phyloP scores from a whole-genome alignment of 495 filamentous ascomycete species.

The Terfezia claveryi region DNA sequence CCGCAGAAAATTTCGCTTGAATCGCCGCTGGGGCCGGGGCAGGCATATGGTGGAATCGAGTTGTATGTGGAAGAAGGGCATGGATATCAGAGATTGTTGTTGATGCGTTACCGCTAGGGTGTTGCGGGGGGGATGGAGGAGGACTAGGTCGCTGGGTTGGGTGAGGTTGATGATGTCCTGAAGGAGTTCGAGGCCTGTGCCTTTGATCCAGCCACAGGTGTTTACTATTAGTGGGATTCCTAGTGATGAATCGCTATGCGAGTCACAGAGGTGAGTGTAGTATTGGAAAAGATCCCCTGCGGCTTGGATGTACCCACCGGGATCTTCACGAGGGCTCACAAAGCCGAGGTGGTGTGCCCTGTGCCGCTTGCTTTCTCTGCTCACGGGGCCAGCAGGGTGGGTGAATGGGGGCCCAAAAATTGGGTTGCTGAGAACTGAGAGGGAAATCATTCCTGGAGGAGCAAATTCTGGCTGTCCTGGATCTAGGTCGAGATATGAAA shows the following conservation, averaged over 20 bases:
- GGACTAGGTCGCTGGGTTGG: conserved; percentile 30
- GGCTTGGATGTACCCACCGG: conserved; percentile 36
- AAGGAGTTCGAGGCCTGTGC: conserved; percentile 34
- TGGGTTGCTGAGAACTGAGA: conserved; percentile 31
- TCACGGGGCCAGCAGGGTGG: conserved; percentile 26
- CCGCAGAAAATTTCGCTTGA: conserved; percentile 26
- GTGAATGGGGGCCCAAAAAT: conserved; percentile 44
- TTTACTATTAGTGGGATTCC: conserved; percentile 28
- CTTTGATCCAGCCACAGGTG: conserved; percentile 41
- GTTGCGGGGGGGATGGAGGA: conserved; percentile 5
- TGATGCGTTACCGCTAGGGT: conserved; percentile 1
- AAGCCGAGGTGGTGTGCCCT: conserved; percentile 38
- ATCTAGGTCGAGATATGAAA: conserved; percentile 44
- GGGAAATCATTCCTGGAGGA: conserved; percentile 41
- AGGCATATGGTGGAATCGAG: background rate
- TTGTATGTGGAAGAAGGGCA: conserved; percentile 2
- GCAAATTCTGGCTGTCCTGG: conserved; percentile 49
- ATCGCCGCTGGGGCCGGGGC: background rate
- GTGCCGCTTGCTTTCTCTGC: conserved; percentile 20
- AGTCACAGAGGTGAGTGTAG: conserved; percentile 27
- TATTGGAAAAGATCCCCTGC: conserved; percentile 33
- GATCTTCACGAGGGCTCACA: conserved; percentile 35
- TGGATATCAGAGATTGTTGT: conserved; percentile 4
- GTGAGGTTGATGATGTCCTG: conserved; percentile 29
- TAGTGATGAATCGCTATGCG: conserved; percentile 24